A percentile compares a stretch with the other conserved stretches of the same genome.
Evolutionary conservation across 305 asterid species (phyloP).

Genomic region (Fraxinus dipetala): DNA sequence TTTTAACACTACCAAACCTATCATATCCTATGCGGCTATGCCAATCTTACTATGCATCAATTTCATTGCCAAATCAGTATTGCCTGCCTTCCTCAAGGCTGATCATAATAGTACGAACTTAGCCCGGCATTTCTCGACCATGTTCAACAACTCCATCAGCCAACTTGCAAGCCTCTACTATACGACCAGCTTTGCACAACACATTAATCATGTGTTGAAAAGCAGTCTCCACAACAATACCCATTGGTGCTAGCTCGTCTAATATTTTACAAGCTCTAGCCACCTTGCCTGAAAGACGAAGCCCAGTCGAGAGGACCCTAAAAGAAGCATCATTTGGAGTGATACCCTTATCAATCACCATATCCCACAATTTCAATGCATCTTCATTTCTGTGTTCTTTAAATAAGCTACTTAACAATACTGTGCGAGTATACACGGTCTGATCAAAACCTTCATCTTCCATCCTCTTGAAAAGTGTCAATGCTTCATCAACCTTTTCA

Average conservation of each 20-base stretch:
- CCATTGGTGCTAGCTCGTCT: conserved; percentile 88
- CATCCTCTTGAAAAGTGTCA: conserved; percentile 61
- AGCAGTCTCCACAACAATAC: conserved; percentile 72
- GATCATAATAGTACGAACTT: conserved; percentile 72
- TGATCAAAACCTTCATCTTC: conserved; percentile 81
- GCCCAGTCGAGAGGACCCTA: conserved; percentile 77
- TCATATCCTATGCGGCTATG: conserved; percentile 61
- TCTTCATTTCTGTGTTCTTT: conserved; percentile 71
- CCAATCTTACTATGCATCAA: conserved; percentile 90
- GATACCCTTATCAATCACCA: conserved; percentile 85
- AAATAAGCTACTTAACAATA: conserved; percentile 63
- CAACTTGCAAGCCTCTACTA: conserved; percentile 75
- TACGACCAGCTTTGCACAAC: conserved; percentile 71
- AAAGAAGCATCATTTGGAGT: conserved; percentile 77
- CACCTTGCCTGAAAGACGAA: conserved; percentile 85
- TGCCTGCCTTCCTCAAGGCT: conserved; percentile 85
- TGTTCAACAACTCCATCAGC: conserved; percentile 85
- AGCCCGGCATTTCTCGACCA: conserved; percentile 78
- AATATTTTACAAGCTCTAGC: conserved; percentile 86
- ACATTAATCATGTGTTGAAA: conserved; percentile 80
- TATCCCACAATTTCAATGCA: conserved; percentile 67
- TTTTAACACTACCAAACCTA: conserved; percentile 61
- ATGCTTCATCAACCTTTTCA: conserved; percentile 66
- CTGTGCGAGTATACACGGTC: conserved; percentile 85
- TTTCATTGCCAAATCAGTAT: conserved; percentile 78